These are phyloP conservation scores for Xerocomellus chrysenteron DNA, from an alignment of 768 basidiomycete genomes.

Conservation along the genomic window DNA sequence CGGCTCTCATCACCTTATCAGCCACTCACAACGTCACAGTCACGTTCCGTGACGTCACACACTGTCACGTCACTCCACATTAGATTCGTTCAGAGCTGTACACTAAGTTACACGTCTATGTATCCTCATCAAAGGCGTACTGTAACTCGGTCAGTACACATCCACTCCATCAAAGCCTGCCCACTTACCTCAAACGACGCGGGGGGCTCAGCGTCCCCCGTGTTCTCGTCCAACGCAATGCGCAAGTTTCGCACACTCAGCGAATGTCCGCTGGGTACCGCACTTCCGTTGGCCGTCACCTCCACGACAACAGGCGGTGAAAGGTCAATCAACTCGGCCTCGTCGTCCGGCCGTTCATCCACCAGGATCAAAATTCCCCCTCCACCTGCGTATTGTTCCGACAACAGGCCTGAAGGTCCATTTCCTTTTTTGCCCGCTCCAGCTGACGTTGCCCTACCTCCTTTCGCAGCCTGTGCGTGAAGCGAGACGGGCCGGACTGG, in stretches of 20 bases:
- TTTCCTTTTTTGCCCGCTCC: constrained; percentile 31
- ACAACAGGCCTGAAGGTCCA: constrained; percentile 35
- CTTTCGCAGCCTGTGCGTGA: constrained; percentile 32
- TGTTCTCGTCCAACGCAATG: constrained; percentile 68
- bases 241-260: constrained; percentile 40
- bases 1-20: constrained; percentile 30
- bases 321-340: constrained; percentile 71
- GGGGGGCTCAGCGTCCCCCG: constrained; percentile 74
- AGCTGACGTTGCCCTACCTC: constrained; percentile 30
- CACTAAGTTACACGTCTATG: constrained; percentile 7
- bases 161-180: not conserved
- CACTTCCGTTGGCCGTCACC: constrained; percentile 27
- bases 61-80: constrained; percentile 6
- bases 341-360: constrained; percentile 69
- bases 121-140: constrained; percentile 76
- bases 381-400: constrained; percentile 72
- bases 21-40: constrained; percentile 17
- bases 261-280: constrained; percentile 28
- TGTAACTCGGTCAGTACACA: constrained; percentile 34
- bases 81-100: not conserved
- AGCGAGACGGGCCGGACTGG: constrained; percentile 82
- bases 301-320: constrained; percentile 37
- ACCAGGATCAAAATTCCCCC: constrained; percentile 85
- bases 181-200: constrained; percentile 77
- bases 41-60: constrained; percentile 22